phyloP scores from a whole-genome alignment of 179 eudicot species.

The Beta lomatogona region DNA sequence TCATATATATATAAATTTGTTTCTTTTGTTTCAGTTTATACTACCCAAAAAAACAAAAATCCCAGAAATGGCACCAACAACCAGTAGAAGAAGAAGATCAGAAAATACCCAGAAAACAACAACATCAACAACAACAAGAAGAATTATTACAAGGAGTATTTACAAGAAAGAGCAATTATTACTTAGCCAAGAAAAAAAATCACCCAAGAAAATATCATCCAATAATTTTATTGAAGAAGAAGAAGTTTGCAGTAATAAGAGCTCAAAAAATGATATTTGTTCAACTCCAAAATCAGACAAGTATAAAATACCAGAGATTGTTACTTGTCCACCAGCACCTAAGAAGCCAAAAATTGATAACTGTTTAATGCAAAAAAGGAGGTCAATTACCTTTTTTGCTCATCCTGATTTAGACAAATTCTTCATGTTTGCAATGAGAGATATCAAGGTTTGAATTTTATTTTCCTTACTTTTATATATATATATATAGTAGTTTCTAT shows the following conservation, averaged over 20 bases:
- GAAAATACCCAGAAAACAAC: constrained; percentile 12
- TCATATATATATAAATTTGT: background rate
- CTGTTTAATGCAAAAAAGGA: constrained; percentile 18
- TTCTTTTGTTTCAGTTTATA: background rate
- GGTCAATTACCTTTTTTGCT: constrained; percentile 39
- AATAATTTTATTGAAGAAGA: background rate
- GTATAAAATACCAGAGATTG: constrained; percentile 40
- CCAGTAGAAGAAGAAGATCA: constrained; percentile 11
- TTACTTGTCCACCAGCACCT: constrained; percentile 46
- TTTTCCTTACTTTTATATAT: background rate
- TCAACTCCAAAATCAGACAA: constrained; percentile 41
- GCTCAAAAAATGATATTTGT: constrained; percentile 2
- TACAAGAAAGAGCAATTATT: constrained; percentile 40
- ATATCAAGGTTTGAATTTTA: constrained; percentile 42
- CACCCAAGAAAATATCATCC: background rate
- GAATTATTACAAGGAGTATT: constrained; percentile 43
- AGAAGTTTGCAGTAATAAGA: background rate
- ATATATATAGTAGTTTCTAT: background rate
- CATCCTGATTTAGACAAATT: constrained; percentile 46
- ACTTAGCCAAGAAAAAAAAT: background rate
- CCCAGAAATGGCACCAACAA: constrained; percentile 39
- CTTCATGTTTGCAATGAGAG: constrained; percentile 39
- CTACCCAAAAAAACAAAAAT: background rate
- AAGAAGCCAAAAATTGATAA: constrained; percentile 32
- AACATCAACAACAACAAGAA: constrained; percentile 13